Evolutionary conservation across 2,329 filamentous ascomycete species (phyloP).

Genomic region (Cordyceps militaris): DNA sequence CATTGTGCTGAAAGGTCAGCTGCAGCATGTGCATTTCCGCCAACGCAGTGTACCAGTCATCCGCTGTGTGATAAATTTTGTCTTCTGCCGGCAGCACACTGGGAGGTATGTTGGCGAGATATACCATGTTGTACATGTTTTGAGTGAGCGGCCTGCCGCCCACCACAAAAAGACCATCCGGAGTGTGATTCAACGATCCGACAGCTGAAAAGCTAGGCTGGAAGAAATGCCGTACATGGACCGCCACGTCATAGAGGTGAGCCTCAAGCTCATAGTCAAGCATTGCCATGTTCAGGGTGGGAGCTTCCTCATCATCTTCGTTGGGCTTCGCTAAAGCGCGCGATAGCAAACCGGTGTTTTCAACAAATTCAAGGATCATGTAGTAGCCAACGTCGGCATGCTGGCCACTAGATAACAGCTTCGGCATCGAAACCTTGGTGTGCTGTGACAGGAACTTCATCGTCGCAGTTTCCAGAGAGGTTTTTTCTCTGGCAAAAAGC

Average conservation of each 20-base stretch:
- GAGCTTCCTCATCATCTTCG: neutral
- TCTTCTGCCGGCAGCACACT: constrained; percentile 16
- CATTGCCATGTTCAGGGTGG: neutral
- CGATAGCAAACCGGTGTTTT: neutral
- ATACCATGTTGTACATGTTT: constrained; percentile 35
- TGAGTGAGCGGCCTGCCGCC: constrained; percentile 30
- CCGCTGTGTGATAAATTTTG: constrained; percentile 21
- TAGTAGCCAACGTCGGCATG: constrained; percentile 14
- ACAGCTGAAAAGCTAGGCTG: neutral
- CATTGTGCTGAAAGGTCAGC: constrained; percentile 31
- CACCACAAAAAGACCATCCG: constrained; percentile 12
- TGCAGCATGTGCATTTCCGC: constrained; percentile 31
- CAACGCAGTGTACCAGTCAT: constrained; percentile 30
- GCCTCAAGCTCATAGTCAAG: neutral
- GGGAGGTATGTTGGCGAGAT: constrained; percentile 20
- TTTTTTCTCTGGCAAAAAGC: constrained; percentile 17
- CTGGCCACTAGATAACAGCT: constrained; percentile 13
- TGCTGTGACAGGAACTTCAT: constrained; percentile 8
- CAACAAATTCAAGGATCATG: neutral
- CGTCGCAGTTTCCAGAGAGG: constrained; percentile 13
- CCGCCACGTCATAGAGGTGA: neutral
- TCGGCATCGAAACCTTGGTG: constrained; percentile 11
- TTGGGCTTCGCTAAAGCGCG: neutral
- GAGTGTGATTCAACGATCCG: neutral
- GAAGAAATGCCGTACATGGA: neutral